Percentiles rank a stretch among this genome's conserved stretches.
These are phyloP conservation scores for Atkinsonella texensis DNA, from an alignment of 2,329 filamentous ascomycete species.

Conservation along the genomic window DNA sequence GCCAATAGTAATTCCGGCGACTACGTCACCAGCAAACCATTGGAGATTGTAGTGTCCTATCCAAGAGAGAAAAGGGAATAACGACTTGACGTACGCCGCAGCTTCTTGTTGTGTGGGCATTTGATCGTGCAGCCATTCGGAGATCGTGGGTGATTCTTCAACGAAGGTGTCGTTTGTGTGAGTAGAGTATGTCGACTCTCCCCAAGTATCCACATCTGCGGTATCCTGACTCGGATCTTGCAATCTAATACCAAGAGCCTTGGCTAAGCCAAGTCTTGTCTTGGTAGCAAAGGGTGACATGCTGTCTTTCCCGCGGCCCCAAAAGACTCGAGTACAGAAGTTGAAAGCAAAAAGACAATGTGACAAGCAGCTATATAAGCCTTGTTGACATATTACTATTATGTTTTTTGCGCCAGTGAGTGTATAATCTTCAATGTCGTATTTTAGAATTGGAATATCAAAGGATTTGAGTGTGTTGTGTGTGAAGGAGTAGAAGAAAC, in stretches of 20 bases:
- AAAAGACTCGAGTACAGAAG: not conserved
- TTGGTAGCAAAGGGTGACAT: constrained; percentile 37
- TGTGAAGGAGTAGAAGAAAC: too few relatives aligned
- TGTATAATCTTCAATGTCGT: too few relatives aligned
- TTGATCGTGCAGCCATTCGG: constrained; percentile 58
- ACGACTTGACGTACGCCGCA: constrained; percentile 48
- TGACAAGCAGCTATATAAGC: not conserved
- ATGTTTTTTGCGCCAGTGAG: not conserved
- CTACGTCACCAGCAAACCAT: constrained; percentile 81
- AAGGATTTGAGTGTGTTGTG: too few relatives aligned
- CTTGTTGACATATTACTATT: not conserved
- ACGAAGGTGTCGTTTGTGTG: constrained; percentile 67
- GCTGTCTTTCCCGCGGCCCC: not conserved
- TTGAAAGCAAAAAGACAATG: not conserved
- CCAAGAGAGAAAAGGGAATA: constrained; percentile 90
- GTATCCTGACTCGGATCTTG: constrained; percentile 37
- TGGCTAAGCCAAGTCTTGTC: constrained; percentile 63
- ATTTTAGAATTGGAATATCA: too few relatives aligned
- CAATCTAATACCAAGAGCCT: constrained; percentile 71
- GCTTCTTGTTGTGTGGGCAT: constrained; percentile 46
- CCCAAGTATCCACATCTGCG: constrained; percentile 53
- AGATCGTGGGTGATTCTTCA: constrained; percentile 65
- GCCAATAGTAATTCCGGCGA: constrained; percentile 57
- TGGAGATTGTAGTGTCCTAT: constrained; percentile 76
- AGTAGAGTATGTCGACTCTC: constrained; percentile 68